Evolutionary conservation across 2,329 filamentous ascomycete genomes (phyloP).

Genomic region (Hansfordia pulvinata): DNA sequence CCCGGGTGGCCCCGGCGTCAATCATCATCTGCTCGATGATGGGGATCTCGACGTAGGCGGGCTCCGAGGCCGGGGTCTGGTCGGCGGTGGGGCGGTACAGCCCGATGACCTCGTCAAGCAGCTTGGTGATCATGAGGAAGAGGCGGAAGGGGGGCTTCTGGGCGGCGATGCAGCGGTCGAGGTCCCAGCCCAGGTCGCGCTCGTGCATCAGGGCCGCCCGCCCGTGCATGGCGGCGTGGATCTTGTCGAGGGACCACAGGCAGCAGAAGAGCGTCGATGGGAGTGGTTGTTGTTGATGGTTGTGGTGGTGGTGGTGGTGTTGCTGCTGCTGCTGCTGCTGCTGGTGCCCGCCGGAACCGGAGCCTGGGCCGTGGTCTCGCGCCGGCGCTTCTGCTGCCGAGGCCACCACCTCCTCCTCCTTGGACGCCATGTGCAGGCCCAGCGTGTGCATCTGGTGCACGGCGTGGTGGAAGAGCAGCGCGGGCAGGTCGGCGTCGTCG

Average conservation of each 20-base stretch:
- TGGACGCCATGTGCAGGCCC: constrained; percentile 34
- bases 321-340: constrained; percentile 30
- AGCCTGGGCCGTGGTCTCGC: constrained; percentile 13
- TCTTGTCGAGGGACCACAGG: constrained; percentile 46
- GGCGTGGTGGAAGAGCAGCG: constrained; percentile 37
- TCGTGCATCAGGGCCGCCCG: constrained; percentile 47
- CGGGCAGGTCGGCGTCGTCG: constrained; percentile 39
- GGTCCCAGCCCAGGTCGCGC: constrained; percentile 39
- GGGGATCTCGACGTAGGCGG: constrained; percentile 36
- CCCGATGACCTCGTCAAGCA: constrained; percentile 44
- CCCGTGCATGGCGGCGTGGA: constrained; percentile 46
- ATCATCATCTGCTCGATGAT: constrained; percentile 44
- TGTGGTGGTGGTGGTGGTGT: no score
- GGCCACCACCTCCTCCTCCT: constrained; percentile 19
- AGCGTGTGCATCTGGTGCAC: constrained; percentile 44
- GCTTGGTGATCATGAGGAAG: constrained; percentile 36
- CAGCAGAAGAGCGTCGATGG: constrained; percentile 37
- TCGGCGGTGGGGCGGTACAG: constrained; percentile 43
- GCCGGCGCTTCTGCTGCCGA: constrained; percentile 12
- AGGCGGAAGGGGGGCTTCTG: constrained; percentile 42
- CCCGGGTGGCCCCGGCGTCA: constrained; percentile 34
- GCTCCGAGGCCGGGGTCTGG: constrained; percentile 27
- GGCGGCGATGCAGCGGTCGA: constrained; percentile 33
- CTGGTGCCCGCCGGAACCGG: constrained; percentile 21
- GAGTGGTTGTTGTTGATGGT: no score